Evolutionary conservation across 2,329 filamentous ascomycete genomes (phyloP).

Genomic region (Xylogone sp.): DNA sequence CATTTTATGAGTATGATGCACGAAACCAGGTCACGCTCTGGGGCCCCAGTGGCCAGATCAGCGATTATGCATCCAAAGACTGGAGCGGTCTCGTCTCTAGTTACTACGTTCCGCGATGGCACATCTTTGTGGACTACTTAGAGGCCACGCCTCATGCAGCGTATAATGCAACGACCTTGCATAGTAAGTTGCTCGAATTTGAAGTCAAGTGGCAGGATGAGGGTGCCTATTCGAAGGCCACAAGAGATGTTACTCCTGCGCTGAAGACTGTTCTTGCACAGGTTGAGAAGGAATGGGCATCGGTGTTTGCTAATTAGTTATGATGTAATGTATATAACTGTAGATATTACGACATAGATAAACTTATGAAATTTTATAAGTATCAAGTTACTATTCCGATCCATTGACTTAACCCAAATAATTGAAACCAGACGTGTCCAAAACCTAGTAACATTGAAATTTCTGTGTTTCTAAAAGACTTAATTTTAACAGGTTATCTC

Average conservation of each 20-base stretch:
- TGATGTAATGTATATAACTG: neutral
- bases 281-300: neutral
- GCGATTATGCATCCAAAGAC: slow-evolving; percentile 45
- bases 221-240: neutral
- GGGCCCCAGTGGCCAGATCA: slow-evolving; percentile 43
- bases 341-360: neutral
- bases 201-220: slow-evolving; percentile 16
- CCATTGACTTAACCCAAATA: too few species aligned
- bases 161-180: slow-evolving; percentile 20
- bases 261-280: neutral
- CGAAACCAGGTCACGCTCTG: slow-evolving; percentile 48
- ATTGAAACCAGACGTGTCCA: too few species aligned
- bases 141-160: slow-evolving; percentile 1
- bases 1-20: slow-evolving; percentile 41
- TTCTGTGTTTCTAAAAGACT: too few species aligned
- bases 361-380: too few species aligned
- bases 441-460: too few species aligned
- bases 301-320: neutral
- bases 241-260: neutral
- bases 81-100: slow-evolving; percentile 43
- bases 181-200: slow-evolving; percentile 11
- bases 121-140: slow-evolving; percentile 39
- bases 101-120: slow-evolving; percentile 45
- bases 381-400: too few species aligned
- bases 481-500: too few species aligned